These are phyloP conservation scores for Wickerhamiella slavikovae DNA, from an alignment of 805 yeast genomes.

Conservation along the genomic window DNA sequence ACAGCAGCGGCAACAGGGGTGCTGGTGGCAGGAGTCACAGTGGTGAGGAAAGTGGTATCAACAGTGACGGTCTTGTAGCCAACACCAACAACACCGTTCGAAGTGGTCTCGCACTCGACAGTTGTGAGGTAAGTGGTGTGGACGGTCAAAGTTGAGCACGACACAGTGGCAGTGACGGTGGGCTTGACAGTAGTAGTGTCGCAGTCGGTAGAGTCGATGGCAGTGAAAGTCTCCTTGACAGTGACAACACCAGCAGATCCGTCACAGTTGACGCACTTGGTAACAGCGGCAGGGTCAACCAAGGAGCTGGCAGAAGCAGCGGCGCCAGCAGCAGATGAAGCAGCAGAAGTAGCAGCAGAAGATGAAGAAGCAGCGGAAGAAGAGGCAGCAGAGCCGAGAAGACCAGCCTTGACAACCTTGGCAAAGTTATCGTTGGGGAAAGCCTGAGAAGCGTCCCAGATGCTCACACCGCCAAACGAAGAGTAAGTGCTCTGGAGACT, in stretches of 20 bases:
- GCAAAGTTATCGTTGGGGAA: slow-evolving; percentile 26
- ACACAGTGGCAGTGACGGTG: background rate
- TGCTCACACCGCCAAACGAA: slow-evolving; percentile 44
- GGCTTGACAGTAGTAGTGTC: background rate
- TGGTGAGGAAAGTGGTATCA: no score
- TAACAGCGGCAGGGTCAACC: background rate
- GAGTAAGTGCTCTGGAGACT: slow-evolving; percentile 10
- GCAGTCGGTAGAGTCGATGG: background rate
- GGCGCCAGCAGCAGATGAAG: background rate
- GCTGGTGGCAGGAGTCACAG: slow-evolving; percentile 1
- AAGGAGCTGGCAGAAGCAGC: background rate
- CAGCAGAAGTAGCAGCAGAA: background rate
- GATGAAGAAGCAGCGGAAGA: background rate
- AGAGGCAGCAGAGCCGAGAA: background rate
- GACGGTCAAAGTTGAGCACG: background rate
- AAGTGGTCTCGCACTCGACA: no score
- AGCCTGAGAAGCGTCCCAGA: slow-evolving; percentile 68
- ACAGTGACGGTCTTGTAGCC: no score
- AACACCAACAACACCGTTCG: no score
- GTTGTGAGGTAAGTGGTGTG: background rate
- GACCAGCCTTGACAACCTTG: slow-evolving; percentile 22
- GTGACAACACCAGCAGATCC: background rate
- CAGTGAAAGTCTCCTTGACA: background rate
- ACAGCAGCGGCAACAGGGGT: slow-evolving; percentile 3
- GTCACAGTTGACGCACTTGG: background rate